Conservation (phyloP, 2,329 filamentous ascomycete species). For the Bimuria novae-zelandiae region DNA sequence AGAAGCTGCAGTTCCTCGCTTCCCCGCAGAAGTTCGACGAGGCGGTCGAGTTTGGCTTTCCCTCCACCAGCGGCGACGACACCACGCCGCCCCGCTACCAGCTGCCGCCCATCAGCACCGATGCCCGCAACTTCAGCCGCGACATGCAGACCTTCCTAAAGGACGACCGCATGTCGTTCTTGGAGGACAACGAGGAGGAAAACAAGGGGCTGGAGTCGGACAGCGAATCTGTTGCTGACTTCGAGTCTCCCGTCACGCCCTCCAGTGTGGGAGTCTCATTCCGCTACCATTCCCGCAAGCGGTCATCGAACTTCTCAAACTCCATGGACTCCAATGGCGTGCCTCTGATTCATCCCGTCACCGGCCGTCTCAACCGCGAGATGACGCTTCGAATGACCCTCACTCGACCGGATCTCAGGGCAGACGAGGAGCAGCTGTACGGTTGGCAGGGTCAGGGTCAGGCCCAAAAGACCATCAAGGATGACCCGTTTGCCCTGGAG, state of each 20-base stretch:
- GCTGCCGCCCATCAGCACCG: constrained; percentile 41
- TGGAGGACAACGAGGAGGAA: constrained; percentile 39
- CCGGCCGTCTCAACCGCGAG: constrained; percentile 64
- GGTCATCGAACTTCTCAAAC: constrained; percentile 39
- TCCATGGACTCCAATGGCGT: constrained; percentile 38
- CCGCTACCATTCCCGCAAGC: constrained; percentile 35
- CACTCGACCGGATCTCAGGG: constrained; percentile 83
- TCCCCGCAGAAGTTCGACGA: constrained; percentile 96
- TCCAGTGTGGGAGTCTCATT: constrained; percentile 42
- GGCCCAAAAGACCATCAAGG: constrained; percentile 37
- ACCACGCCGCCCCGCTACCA: constrained; percentile 29
- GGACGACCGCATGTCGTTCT: constrained; percentile 58
- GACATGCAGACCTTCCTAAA: constrained; percentile 62
- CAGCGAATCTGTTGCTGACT: constrained; percentile 38
- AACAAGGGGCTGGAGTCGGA: constrained; percentile 41
- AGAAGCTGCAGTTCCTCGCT: constrained; percentile 84
- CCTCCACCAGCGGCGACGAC: constrained; percentile 53
- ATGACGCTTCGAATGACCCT: constrained; percentile 98
- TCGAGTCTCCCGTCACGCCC: constrained; percentile 45
- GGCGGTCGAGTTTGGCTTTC: constrained; percentile 91
- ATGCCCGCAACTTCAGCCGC: constrained; percentile 52
- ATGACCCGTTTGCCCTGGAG: constrained; percentile 61
- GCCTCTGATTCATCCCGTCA: constrained; percentile 26
- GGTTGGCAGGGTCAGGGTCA: constrained; percentile 69
- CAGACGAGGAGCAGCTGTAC: constrained; percentile 73